Base-by-base conservation (phyloP, 352 stramenopile genomes). In the Lagenidium sp. region DNA sequence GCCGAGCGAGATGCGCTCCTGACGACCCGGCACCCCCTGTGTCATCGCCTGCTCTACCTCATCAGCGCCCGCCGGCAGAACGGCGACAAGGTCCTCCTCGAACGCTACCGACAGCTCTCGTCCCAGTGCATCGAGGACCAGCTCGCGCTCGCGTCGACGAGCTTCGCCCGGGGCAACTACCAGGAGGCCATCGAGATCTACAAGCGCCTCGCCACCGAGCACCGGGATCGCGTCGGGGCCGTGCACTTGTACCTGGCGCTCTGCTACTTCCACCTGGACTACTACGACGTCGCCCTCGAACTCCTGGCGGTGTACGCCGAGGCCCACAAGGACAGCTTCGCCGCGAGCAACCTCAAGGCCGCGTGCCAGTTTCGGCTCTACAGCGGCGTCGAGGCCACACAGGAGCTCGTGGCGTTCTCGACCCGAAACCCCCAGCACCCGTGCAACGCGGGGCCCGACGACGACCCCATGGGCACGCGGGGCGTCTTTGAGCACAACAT, bases 361-460 rank as follows among this genome's bases (percentile, higher is more conserved):
- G 76, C 74, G 38, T 71, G 65, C 47, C 60, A 79, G 37, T 90
- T 70, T 38, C 60, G 57, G 0, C 50, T 85, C 6, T 82, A 82
- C 28, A 72, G 63, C n/a, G 65, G 65, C 1, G 43, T 56, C 8
- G 69, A 79, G 25, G 71, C 71, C 1, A 71, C 85, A 24, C 51
- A 77, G 12, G 90, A 97, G 44, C 69, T 98, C 0, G 84, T 95
- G 24, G 68, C 66, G 29, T 81, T 96, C 19, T 63, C 52, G 2
- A 65, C 84, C 20, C 55, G 66, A 11, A 67, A 68, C 37, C 66
- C 66, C 1, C 54, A 45, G 0, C 66, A 84, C n/a, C 51, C 63
- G 3, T 64, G 50, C 41, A 41, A 34, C 15, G 36, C 53, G 20
- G 15, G 32, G 6, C 34, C 36, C 6, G 13, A 39, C 18, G 38